Evolutionary conservation across 176 grass and related monocot genomes (phyloP).

Genomic region (Oropetium thomaeum): DNA sequence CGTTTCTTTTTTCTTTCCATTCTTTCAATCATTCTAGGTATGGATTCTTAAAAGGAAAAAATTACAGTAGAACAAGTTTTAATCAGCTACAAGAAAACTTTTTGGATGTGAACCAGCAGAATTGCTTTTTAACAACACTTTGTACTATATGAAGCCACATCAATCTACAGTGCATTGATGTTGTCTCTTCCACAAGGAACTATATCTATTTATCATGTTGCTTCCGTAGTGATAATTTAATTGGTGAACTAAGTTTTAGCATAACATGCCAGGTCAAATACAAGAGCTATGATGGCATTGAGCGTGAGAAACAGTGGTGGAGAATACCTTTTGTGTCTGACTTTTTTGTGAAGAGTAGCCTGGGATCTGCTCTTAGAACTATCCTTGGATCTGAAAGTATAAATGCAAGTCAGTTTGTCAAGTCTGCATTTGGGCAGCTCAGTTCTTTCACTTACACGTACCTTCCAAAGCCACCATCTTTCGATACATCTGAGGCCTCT

Average conservation of each 20-base stretch:
- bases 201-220: constrained; percentile 21
- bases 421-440: constrained; percentile 91
- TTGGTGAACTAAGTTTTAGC: constrained; percentile 31
- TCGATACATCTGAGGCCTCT: constrained; percentile 49
- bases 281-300: constrained; percentile 86
- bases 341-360: constrained; percentile 67
- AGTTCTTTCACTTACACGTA: constrained; percentile 60
- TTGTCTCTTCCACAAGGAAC: constrained; percentile 15
- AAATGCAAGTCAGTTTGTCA: constrained; percentile 87
- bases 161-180: background rate
- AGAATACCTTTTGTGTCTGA: constrained; percentile 85
- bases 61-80: constrained; percentile 19
- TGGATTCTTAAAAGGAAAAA: constrained; percentile 6
- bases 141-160: constrained; percentile 14
- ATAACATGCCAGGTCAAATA: constrained; percentile 61
- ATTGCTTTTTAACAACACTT: background rate
- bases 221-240: constrained; percentile 14
- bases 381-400: constrained; percentile 84
- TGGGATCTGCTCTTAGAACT: constrained; percentile 66
- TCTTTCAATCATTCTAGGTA: background rate
- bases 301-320: constrained; percentile 87
- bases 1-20: background rate
- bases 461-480: constrained; percentile 50
- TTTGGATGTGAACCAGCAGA: constrained; percentile 1
- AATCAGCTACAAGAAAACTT: background rate